Evolutionary conservation across 805 yeast species (phyloP).

Genomic region (Metschnikowia shivogae): DNA sequence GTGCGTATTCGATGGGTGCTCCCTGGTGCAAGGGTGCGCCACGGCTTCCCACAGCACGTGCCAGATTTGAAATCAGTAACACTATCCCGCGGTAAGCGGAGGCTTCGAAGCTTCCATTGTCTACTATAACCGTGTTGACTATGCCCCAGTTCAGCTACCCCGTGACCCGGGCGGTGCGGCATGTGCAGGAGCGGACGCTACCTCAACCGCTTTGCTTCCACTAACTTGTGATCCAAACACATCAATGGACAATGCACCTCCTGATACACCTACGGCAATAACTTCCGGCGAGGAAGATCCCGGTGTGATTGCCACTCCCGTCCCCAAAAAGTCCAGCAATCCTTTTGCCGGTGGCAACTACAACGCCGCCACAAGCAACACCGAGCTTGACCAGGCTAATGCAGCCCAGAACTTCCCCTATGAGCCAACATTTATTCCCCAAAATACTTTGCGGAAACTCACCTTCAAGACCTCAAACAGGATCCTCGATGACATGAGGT

Average conservation of each 20-base stretch:
- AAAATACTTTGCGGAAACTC: constrained; percentile 11
- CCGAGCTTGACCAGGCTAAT: constrained; percentile 1
- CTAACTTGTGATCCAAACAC: background rate
- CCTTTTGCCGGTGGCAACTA: constrained; percentile 11
- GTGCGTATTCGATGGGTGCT: background rate
- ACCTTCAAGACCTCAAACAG: constrained; percentile 65
- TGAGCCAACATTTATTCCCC: constrained; percentile 13
- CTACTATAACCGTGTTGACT: no score
- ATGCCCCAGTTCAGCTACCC: background rate
- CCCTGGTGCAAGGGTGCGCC: constrained; percentile 1
- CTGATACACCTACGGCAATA: background rate
- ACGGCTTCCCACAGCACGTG: no score
- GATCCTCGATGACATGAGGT: constrained; percentile 55
- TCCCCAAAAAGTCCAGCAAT: constrained; percentile 4
- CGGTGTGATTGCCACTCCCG: background rate
- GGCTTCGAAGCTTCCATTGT: no score
- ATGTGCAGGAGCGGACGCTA: background rate
- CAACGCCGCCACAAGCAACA: background rate
- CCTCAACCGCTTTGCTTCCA: constrained; percentile 3
- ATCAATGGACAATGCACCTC: constrained; percentile 3
- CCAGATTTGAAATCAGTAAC: no score
- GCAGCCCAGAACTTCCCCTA: constrained; percentile 11
- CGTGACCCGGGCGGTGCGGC: constrained; percentile 2
- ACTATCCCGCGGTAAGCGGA: no score
- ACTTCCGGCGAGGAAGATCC: background rate